Evolutionary conservation across 164 flowering plant species (phyloP).

Genomic region (Chimonanthus praecox): DNA sequence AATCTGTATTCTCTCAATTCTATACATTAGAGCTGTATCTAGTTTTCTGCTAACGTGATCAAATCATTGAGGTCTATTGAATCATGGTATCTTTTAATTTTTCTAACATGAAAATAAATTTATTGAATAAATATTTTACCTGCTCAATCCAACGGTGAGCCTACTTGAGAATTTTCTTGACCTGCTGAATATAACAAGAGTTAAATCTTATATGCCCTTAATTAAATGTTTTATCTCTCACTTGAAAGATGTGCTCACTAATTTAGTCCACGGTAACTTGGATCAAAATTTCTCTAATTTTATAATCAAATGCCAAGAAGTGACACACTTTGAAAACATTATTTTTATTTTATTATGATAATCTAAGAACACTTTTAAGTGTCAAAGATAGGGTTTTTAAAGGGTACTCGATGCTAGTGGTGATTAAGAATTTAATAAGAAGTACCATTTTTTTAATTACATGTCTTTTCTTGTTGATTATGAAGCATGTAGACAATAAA

Average conservation of each 20-base stretch:
- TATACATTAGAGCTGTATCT: too few species aligned
- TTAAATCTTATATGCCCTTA: neutral
- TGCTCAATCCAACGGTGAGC: too few species aligned
- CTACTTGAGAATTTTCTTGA: neutral
- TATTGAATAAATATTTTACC: too few species aligned
- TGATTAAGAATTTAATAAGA: constrained; percentile 1
- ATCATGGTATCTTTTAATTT: too few species aligned
- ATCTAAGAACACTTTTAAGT: neutral
- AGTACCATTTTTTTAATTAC: neutral
- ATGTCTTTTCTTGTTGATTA: constrained; percentile 5
- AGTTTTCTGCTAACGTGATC: too few species aligned
- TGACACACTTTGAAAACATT: neutral
- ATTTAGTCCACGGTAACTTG: neutral
- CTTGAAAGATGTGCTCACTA: neutral
- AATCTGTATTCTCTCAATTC: too few species aligned
- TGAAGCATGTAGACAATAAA: neutral
- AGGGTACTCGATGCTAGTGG: neutral
- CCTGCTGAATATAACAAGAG: neutral
- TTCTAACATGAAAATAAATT: too few species aligned
- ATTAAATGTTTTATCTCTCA: neutral
- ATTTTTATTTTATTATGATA: neutral
- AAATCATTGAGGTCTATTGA: too few species aligned
- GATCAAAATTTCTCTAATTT: neutral
- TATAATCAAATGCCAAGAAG: neutral
- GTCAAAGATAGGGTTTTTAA: neutral